Base-by-base conservation (phyloP, 2,329 filamentous ascomycete genomes). In the Corynespora cassiicola region DNA sequence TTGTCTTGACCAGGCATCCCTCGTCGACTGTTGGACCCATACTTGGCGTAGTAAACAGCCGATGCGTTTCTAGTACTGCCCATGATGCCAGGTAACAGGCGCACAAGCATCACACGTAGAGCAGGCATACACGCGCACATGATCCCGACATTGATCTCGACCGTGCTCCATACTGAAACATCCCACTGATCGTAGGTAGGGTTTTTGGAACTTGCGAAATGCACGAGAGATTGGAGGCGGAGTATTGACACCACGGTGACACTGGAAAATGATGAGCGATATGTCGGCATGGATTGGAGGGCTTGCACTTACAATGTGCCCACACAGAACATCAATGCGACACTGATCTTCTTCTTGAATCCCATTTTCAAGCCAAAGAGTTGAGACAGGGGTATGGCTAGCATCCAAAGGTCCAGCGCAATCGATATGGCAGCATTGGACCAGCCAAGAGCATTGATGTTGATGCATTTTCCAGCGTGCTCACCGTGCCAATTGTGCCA, bases 161-260 rank as follows among this genome's bases (percentile, higher is more conserved):
- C 26, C 6, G 36, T 30, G 15, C 47, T 51, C 40, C 50, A 55
- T 12, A 47, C 42, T 17, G 36, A 33, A 22, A 29, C 40, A 10
- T 36, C 29, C 8, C 39, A 38, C 14, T 66, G 48, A 40, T 69
- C 67, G 52, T 59, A 68, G 19, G 51, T 59, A 16, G 68, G 42
- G 39, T 75, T 73, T 2, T 52, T 28, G 3, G 70, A 70, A n/a
- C 54, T 64, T n/a, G 63, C 62, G 42, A 74, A 73, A 21, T 60
- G 42, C 28, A 74, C 61, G 8, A 74, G 56, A 3, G 68, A 65
- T n/a, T 61, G 57, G 3, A 75, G 54, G 4, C 71, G 68, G 17
- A 75, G 42, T 28, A 70, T 63, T 28, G 69, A 71, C 21, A 73
- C 57, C 8, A 74, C 45, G 2, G 68, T 72, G 15, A 45, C 47